A percentile compares a stretch with the other conserved stretches of the same genome.
Conservation (phyloP, 2,329 filamentous ascomycete species). For the Epichloe gansuensis region DNA sequence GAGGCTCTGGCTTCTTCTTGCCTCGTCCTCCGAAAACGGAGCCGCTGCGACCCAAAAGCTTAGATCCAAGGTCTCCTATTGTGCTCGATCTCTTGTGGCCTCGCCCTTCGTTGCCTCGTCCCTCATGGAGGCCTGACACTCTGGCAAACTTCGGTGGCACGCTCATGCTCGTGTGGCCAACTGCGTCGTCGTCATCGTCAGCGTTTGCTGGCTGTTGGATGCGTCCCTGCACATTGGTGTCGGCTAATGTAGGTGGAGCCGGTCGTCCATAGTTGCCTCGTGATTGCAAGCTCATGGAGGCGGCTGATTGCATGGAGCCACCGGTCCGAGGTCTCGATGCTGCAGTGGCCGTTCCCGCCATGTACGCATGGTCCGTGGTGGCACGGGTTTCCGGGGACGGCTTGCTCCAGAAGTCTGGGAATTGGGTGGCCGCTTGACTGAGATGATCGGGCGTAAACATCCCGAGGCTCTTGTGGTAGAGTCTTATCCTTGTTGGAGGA, state of each 20-base stretch:
- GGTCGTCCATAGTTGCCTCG: slow-evolving; percentile 73
- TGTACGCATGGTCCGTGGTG: slow-evolving; percentile 27
- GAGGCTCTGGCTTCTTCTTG: slow-evolving; percentile 36
- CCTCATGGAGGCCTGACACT: slow-evolving; percentile 45
- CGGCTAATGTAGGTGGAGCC: slow-evolving; percentile 72
- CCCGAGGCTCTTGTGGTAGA: slow-evolving; percentile 45
- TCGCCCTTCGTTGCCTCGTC: slow-evolving; percentile 31
- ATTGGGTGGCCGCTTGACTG: slow-evolving; percentile 33
- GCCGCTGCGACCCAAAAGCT: slow-evolving; percentile 71
- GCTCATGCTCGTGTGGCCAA: slow-evolving; percentile 49
- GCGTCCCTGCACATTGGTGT: slow-evolving; percentile 78
- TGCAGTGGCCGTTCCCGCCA: slow-evolving; percentile 30
- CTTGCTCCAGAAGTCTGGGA: slow-evolving; percentile 26
- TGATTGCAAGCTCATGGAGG: slow-evolving; percentile 51
- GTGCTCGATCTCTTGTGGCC: slow-evolving; percentile 62
- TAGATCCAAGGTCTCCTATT: slow-evolving; percentile 71
- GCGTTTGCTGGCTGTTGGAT: slow-evolving; percentile 60
- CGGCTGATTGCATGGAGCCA: slow-evolving; percentile 60
- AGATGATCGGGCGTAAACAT: slow-evolving; percentile 27
- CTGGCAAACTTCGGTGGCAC: slow-evolving; percentile 47
- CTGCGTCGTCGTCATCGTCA: slow-evolving; percentile 60
- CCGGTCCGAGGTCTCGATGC: slow-evolving; percentile 61
- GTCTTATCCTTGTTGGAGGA: slow-evolving; percentile 41
- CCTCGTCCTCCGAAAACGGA: slow-evolving; percentile 61
- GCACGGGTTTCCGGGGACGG: slow-evolving; percentile 24